Conservation (phyloP, 1,139 yeast species). For the Yamadazyma kanchanaburiensis region DNA sequence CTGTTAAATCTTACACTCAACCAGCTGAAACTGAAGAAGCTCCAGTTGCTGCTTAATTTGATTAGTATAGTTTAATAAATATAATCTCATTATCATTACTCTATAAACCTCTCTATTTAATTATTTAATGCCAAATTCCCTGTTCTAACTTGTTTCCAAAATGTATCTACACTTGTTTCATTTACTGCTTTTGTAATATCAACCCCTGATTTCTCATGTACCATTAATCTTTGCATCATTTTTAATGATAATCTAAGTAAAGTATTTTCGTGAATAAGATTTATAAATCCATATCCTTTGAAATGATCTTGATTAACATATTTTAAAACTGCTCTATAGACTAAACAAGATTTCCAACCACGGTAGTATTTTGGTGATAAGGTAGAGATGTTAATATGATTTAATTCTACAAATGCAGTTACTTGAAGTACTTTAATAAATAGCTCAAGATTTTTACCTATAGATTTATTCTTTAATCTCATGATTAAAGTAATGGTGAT, state of each 20-base stretch:
- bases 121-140: conserved; percentile 1
- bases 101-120: no score
- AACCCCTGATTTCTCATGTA: conserved; percentile 3
- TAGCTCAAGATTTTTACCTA: conserved; percentile 1
- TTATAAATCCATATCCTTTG: conserved; percentile 1
- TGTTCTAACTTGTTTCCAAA: conserved; percentile 2
- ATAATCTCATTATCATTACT: neutral
- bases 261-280: conserved; percentile 1
- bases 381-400: neutral
- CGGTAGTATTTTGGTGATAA: conserved; percentile 4
- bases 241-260: conserved; percentile 1
- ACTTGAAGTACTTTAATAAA: conserved; percentile 1
- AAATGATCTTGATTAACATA: conserved; percentile 2
- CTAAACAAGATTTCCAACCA: conserved; percentile 4
- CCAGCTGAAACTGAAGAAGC: conserved; percentile 28
- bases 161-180: conserved; percentile 1
- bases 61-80: neutral
- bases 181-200: conserved; percentile 1
- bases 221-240: conserved; percentile 3
- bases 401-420: conserved; percentile 1
- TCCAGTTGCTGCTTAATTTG: conserved; percentile 26
- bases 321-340: conserved; percentile 1
- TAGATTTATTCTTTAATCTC: conserved; percentile 1
- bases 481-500: conserved; percentile 1
- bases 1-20: conserved; percentile 67